A percentile compares a stretch with the other conserved stretches of the same genome.
phyloP scores from a whole-genome alignment of 495 filamentous ascomycete genomes.

The Hypoxylon lenormandii region DNA sequence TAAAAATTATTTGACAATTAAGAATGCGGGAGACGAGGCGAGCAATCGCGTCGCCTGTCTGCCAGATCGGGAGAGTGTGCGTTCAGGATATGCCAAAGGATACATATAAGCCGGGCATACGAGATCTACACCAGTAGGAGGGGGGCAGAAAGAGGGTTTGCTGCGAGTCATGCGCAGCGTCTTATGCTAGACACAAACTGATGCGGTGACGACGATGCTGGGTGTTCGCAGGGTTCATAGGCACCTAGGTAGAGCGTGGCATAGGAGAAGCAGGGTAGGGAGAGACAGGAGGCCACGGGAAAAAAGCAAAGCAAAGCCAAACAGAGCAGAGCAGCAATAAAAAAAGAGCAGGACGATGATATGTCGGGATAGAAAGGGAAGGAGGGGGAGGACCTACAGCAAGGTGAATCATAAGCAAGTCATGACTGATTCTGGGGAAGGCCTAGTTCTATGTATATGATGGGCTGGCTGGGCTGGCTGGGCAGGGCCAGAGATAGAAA shows the following conservation, averaged over 20 bases:
- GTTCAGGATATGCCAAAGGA: constrained; percentile 22
- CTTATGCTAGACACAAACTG: constrained; percentile 23
- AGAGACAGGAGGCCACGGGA: constrained; percentile 9
- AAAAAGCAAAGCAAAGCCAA: constrained; percentile 5
- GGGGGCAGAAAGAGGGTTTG: constrained; percentile 4
- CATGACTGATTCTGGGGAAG: constrained; percentile 36
- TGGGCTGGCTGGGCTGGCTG: background rate
- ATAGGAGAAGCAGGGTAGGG: background rate
- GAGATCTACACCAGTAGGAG: constrained; percentile 13
- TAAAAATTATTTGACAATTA: constrained; percentile 33
- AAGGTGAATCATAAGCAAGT: constrained; percentile 47
- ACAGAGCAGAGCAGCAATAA: background rate
- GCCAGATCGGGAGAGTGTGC: constrained; percentile 11
- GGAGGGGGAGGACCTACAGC: constrained; percentile 31
- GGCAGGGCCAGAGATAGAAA: background rate
- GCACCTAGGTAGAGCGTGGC: constrained; percentile 5
- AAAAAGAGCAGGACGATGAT: constrained; percentile 28
- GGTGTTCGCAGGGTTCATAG: constrained; percentile 30
- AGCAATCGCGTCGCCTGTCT: constrained; percentile 18
- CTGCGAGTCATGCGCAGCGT: constrained; percentile 29
- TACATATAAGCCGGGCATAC: constrained; percentile 19
- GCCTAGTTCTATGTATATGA: constrained; percentile 30
- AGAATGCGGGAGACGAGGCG: constrained; percentile 23
- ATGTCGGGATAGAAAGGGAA: constrained; percentile 17
- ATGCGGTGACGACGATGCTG: constrained; percentile 17